A percentile compares a stretch with the other conserved stretches of the same genome.
These are phyloP conservation scores for Neonectria ditissima DNA, from an alignment of 2,329 filamentous ascomycete genomes.

Conservation along the genomic window DNA sequence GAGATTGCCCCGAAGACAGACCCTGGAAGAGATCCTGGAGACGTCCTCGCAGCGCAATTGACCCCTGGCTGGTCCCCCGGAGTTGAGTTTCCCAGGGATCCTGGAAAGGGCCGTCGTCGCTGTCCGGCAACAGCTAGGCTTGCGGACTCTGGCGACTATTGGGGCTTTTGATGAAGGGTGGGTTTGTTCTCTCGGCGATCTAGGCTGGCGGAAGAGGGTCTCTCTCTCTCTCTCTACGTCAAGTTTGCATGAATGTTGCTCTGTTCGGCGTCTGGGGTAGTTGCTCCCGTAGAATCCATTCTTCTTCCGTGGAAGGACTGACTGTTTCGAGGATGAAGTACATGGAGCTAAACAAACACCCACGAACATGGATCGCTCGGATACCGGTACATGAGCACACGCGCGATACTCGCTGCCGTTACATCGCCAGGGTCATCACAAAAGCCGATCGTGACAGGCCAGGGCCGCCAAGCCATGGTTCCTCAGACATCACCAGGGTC, in stretches of 20 bases:
- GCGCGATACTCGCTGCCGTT: background rate
- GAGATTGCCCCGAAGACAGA: background rate
- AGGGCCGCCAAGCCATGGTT: background rate
- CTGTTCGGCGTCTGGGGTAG: background rate
- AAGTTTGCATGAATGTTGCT: background rate
- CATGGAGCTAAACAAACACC: background rate
- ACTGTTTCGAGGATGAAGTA: no score
- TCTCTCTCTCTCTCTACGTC: background rate
- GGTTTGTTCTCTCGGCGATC: background rate
- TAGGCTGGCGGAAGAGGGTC: background rate
- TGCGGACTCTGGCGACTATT: background rate
- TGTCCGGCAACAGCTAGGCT: constrained; percentile 1
- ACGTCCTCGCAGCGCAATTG: background rate
- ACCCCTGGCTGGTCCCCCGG: background rate
- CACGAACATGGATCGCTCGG: background rate
- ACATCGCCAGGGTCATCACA: background rate
- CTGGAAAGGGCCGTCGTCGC: background rate
- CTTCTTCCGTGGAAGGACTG: background rate
- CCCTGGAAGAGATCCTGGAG: background rate
- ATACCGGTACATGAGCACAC: background rate
- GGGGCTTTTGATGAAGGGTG: background rate
- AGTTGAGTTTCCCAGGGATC: background rate
- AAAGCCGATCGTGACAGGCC: background rate
- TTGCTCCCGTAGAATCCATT: background rate
- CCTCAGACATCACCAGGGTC: background rate